Evolutionary conservation across 768 basidiomycete genomes (phyloP), one percentile per base, ranked within the genome.

Genomic region (Udeniomyces megalosporus): DNA sequence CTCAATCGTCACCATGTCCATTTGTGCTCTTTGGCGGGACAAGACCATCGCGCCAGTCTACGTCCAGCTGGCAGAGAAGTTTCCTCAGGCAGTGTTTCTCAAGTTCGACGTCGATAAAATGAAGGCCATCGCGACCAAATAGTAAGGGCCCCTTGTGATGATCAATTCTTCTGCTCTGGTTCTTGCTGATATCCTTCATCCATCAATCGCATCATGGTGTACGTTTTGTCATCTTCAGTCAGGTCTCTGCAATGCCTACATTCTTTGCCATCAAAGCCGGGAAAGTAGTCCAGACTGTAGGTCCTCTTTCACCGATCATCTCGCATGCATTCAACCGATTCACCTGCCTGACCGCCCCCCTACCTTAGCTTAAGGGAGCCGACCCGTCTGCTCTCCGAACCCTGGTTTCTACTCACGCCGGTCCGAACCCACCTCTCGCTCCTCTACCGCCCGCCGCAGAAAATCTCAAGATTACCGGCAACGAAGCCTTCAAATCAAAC

Each of bases 61-160:
- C n/a, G 49, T 32, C 20, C 1, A 45, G 29, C 50, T 63, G 1
- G 47, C 55, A 24, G 20, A 22, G 10, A 11, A 10, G 26, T 3
- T 28, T 35, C 32, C 26, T 17, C 62, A 45, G 15, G 45, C 31
- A 17, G 15, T 14, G 29, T 65, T 65, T 38, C 58, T 65, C 28
- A 42, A 58, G 11, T 58, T 65, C 51, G 63, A 65, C 47, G 63
- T 65, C 24, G 63, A 65, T 38, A 46, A 44, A 8, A 56, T 52
- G 52, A 38, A 28, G 26, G 44, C 63, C 10, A 65, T 65, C 15
- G 63, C 63, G 0, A 7, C n/a, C 0, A 65, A 65, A 47, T 65
- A 65, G 60, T 61, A 28, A 49, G 59, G 8, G 24, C 31, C 12
- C 22, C 45, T 10, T 48, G 11, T 17, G 38, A 8, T 42, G 38